Percentiles rank a stretch among this genome's conserved stretches.
Evolutionary conservation across 2,329 filamentous ascomycete species (phyloP).

Genomic region (Fusarium sp.): DNA sequence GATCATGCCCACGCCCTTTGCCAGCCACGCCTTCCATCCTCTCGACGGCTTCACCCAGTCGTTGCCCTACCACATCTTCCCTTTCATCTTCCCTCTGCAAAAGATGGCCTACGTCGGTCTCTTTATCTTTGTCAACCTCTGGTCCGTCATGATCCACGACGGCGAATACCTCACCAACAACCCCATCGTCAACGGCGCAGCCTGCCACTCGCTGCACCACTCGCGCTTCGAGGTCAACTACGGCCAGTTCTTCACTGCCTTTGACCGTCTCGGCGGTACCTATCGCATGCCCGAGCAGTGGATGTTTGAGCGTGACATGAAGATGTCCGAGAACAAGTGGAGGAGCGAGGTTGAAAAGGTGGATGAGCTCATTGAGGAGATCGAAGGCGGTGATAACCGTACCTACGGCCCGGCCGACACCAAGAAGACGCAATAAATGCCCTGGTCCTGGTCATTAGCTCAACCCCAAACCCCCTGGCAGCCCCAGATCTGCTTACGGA

Average conservation of each 20-base stretch:
- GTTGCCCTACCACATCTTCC: conserved; percentile 92
- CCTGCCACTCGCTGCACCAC: conserved; percentile 87
- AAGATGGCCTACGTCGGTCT: conserved; percentile 88
- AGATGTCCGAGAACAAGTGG: conserved; percentile 87
- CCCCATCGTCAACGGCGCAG: conserved; percentile 92
- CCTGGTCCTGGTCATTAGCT: neutral
- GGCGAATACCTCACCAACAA: conserved; percentile 94
- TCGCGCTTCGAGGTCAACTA: conserved; percentile 74
- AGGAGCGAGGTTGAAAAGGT: conserved; percentile 68
- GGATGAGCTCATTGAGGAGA: conserved; percentile 78
- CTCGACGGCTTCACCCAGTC: conserved; percentile 91
- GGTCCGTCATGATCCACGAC: conserved; percentile 96
- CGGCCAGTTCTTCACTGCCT: conserved; percentile 91
- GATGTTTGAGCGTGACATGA: conserved; percentile 84
- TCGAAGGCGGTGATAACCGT: conserved; percentile 68
- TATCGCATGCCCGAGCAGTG: conserved; percentile 88
- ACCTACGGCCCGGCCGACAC: conserved; percentile 53
- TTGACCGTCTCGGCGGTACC: conserved; percentile 88
- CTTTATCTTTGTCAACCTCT: conserved; percentile 94
- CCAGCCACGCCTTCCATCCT: conserved; percentile 94
- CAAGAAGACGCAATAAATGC: conserved; percentile 55
- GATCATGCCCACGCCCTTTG: conserved; percentile 97
- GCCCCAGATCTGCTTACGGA: neutral
- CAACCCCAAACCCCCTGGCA: neutral
- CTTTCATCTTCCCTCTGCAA: conserved; percentile 91